phyloP scores from a whole-genome alignment of 768 basidiomycete species.

The Tephrocybe sp. region DNA sequence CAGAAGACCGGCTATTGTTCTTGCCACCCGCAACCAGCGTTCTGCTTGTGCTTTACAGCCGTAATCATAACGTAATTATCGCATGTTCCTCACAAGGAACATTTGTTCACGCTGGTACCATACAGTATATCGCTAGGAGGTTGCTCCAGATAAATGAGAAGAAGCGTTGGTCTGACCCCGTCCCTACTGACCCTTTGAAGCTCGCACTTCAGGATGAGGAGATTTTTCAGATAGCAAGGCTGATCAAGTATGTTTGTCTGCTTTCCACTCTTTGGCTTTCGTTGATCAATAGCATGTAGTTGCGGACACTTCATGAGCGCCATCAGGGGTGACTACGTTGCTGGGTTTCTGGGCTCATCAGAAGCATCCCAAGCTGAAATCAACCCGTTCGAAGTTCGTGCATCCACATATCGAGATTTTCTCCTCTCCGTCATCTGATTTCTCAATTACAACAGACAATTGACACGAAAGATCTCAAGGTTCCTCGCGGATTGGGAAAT shows the following conservation, averaged over 20 bases:
- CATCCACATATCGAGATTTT: too few species aligned
- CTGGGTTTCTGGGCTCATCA: slow-evolving; percentile 52
- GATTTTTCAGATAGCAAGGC: slow-evolving; percentile 53
- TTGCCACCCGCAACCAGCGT: slow-evolving; percentile 53
- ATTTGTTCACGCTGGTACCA: background rate
- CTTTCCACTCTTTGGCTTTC: background rate
- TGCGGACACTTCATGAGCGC: slow-evolving; percentile 54
- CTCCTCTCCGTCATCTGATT: too few species aligned
- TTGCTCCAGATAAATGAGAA: slow-evolving; percentile 56
- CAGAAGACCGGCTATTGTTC: slow-evolving; percentile 49
- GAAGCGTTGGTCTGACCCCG: slow-evolving; percentile 42
- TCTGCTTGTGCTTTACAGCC: slow-evolving; percentile 51
- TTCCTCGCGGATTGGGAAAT: slow-evolving; percentile 59
- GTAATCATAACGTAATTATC: slow-evolving; percentile 55
- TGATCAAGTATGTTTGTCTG: slow-evolving; percentile 41
- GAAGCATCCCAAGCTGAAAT: slow-evolving; percentile 57
- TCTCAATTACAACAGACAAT: slow-evolving; percentile 28
- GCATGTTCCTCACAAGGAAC: background rate
- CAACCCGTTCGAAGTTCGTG: slow-evolving; percentile 34
- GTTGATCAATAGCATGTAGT: slow-evolving; percentile 18
- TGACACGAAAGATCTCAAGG: slow-evolving; percentile 28
- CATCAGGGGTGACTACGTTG: slow-evolving; percentile 58
- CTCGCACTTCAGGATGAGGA: slow-evolving; percentile 46
- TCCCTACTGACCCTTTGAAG: slow-evolving; percentile 24
- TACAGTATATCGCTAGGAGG: slow-evolving; percentile 47